phyloP scores from a whole-genome alignment of 306 rosid species.

The Cotoneaster glaucophyllus region DNA sequence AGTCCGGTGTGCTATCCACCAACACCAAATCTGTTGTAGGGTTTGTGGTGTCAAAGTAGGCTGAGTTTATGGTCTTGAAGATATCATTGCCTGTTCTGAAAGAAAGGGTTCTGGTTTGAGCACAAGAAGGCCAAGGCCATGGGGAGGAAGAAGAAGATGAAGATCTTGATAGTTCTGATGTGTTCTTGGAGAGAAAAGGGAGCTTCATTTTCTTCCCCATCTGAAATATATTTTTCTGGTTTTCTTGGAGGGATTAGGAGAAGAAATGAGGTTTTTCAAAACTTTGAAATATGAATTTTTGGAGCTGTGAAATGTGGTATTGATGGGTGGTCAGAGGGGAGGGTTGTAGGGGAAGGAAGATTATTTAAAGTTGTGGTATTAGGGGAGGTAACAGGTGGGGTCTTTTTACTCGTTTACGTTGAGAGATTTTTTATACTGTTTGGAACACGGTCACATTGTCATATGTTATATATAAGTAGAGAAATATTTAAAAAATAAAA shows the following conservation, averaged over 20 bases:
- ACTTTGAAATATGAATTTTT: constrained; percentile 10
- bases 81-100: constrained; percentile 36
- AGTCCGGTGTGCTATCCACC: constrained; percentile 8
- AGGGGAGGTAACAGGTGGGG: constrained; percentile 4
- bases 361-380: constrained; percentile 5
- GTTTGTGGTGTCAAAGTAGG: constrained; percentile 30
- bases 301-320: constrained; percentile 35
- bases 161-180: constrained; percentile 3
- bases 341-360: constrained; percentile 12
- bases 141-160: neutral
- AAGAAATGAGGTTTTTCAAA: neutral
- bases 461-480: too few relatives aligned
- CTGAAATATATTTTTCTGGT: neutral
- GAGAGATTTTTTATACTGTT: too few relatives aligned
- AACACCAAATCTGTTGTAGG: neutral
- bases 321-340: constrained; percentile 36
- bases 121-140: constrained; percentile 68
- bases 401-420: neutral
- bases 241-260: neutral
- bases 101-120: constrained; percentile 72
- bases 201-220: constrained; percentile 69
- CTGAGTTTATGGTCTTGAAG: constrained; percentile 42
- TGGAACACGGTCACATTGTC: rapidly evolving
- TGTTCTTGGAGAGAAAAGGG: constrained; percentile 43
- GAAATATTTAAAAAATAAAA: too few relatives aligned